A percentile compares a stretch with the other conserved stretches of the same genome.
Evolutionary conservation across 1,284 basidiomycete species (phyloP).

Genomic region (Mycocalia duriaeana): DNA sequence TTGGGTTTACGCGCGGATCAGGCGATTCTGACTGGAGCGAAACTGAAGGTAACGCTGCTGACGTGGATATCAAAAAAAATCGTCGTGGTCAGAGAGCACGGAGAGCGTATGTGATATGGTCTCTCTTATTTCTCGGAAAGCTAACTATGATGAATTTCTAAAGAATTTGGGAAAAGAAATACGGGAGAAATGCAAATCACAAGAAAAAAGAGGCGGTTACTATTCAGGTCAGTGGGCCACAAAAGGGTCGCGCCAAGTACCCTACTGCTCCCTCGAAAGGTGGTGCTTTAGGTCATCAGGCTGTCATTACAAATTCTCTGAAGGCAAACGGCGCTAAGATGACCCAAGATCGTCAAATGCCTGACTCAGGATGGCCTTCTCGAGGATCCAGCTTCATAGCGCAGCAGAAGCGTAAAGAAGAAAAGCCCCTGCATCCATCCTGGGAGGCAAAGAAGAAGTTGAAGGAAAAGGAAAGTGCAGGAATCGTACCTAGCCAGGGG

Average conservation of each 20-base stretch:
- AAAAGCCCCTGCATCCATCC: slow-evolving; percentile 74
- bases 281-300: no score
- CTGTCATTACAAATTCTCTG: neutral
- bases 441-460: slow-evolving; percentile 87
- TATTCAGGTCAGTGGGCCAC: no score
- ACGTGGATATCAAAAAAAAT: slow-evolving; percentile 71
- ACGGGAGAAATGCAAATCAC: slow-evolving; percentile 87
- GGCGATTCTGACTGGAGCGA: slow-evolving; percentile 79
- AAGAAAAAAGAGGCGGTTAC: slow-evolving; percentile 64
- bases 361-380: slow-evolving; percentile 22
- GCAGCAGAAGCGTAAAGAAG: slow-evolving; percentile 13
- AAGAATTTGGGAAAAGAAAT: slow-evolving; percentile 98
- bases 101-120: slow-evolving; percentile 68
- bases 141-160: slow-evolving; percentile 4
- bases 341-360: slow-evolving; percentile 19
- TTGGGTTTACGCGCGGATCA: slow-evolving; percentile 80
- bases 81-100: slow-evolving; percentile 88
- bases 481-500: slow-evolving; percentile 57
- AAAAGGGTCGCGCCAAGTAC: no score
- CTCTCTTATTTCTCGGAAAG: neutral
- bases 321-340: slow-evolving; percentile 7
- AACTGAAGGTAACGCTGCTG: slow-evolving; percentile 52
- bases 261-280: no score
- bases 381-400: slow-evolving; percentile 9
- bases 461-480: slow-evolving; percentile 57